Base-by-base conservation (phyloP, 208 protist genomes). In the Wallacemonas sp. region DNA sequence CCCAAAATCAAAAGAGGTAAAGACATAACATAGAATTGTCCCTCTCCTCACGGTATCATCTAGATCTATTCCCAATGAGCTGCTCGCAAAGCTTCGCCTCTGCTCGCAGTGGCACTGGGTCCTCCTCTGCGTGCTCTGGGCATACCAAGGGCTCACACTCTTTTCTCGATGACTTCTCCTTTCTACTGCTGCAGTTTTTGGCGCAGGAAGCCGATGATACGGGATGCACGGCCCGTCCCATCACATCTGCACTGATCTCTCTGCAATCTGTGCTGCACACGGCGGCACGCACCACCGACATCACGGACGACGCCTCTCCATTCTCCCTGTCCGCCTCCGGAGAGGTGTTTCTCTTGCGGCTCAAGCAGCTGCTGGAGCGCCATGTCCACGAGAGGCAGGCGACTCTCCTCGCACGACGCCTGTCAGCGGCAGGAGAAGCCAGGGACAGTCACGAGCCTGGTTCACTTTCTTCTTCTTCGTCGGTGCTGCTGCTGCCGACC, bases 281-380 rank as follows among this genome's bases (percentile, higher is more conserved):
- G 25, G 61, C 61, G 18, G 12, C 18, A 20, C 39, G 14, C 7
- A n/a, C 23, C 14, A 29, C 16, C 7, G 57, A 49, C 2, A 12
- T 23, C 26, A 23, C 5, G 29, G 31, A 39, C 8, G 16, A 26
- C 10, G 11, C 52, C 52, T 59, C 52, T 26, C 29, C 22, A 3
- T 65, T 22, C 29, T 54, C 25, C 18, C 8, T 25, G 39, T 49
- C 61, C 2, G 39, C 38, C 22, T 65, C 61, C 18, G 1, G 42
- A 2, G 39, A 45, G 11, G 20, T 61, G 48, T 82, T 71, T 36
- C 23, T 82, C 31, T 36, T 82, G 44, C 76, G 76, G 7, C 64
- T 82, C 4, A 82, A 70, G 25, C 57, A 64, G 16, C 33, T 82
- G 8, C 16, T 82, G 18, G 76, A 77, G 57, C 50, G 69, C 61